Conservation (phyloP, 768 basidiomycete genomes). For the Glaciozyma martinii region DNA sequence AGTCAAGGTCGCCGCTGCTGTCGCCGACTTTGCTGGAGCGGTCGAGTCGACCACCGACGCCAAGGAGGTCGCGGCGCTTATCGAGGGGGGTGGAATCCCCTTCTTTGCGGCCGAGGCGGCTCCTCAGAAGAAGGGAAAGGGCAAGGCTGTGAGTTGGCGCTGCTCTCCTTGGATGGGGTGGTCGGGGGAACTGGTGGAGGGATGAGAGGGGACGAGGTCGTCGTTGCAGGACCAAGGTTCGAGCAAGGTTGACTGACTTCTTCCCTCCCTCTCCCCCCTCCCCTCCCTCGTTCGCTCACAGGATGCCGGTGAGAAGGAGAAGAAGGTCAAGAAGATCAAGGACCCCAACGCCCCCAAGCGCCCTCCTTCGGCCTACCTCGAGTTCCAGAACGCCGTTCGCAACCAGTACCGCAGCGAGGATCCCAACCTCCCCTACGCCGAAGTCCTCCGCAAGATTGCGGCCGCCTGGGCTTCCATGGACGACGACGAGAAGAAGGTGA, state of each 20-base stretch:
- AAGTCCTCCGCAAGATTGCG: slow-evolving; percentile 62
- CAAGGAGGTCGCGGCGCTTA: neutral
- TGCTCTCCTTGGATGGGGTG: neutral
- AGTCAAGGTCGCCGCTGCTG: neutral
- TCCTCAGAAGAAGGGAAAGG: slow-evolving; percentile 2
- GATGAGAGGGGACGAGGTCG: neutral
- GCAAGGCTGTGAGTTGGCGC: neutral
- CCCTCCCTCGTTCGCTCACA: slow-evolving; percentile 1
- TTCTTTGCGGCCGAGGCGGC: neutral
- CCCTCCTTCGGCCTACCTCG: slow-evolving; percentile 81
- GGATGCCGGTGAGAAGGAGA: slow-evolving; percentile 40
- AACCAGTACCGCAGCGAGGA: slow-evolving; percentile 57
- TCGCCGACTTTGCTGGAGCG: neutral
- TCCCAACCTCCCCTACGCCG: slow-evolving; percentile 59
- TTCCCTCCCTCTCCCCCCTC: neutral
- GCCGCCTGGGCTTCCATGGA: slow-evolving; percentile 64
- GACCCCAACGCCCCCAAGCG: slow-evolving; percentile 93
- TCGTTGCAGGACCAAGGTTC: neutral
- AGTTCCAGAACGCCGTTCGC: slow-evolving; percentile 88
- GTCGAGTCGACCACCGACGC: neutral
- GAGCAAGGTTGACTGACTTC: neutral
- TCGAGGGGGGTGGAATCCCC: neutral
- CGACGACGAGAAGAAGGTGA: slow-evolving; percentile 63
- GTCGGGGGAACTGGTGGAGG: neutral
- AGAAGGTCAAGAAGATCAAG: slow-evolving; percentile 56